Conservation (phyloP, 2,329 filamentous ascomycete genomes). For the Trematosphaeria pertusa region DNA sequence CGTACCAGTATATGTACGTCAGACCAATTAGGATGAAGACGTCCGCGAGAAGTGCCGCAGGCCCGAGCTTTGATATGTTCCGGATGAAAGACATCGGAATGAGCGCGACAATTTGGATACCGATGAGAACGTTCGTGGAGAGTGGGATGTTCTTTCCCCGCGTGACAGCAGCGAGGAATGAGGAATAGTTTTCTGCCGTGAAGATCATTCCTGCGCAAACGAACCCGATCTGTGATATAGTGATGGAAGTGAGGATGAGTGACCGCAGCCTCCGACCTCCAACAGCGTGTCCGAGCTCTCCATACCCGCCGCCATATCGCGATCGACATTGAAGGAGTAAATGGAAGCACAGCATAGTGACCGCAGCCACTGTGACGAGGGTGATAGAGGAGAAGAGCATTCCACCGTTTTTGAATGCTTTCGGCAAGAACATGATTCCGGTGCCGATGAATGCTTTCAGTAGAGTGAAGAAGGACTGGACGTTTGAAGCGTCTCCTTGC, state of each 20-base stretch:
- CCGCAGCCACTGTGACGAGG: slow-evolving; percentile 67
- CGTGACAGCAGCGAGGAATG: slow-evolving; percentile 70
- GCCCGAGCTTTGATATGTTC: slow-evolving; percentile 77
- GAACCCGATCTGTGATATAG: slow-evolving; percentile 78
- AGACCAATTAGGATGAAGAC: slow-evolving; percentile 75
- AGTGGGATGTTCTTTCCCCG: slow-evolving; percentile 56
- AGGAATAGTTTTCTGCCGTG: slow-evolving; percentile 74
- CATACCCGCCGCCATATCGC: slow-evolving; percentile 73
- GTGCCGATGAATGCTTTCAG: slow-evolving; percentile 82
- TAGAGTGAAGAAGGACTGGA: slow-evolving; percentile 79
- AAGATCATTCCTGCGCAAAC: slow-evolving; percentile 81
- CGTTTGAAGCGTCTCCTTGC: slow-evolving; percentile 69
- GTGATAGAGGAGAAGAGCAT: slow-evolving; percentile 76
- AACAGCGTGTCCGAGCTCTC: slow-evolving; percentile 73
- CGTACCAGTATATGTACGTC: slow-evolving; percentile 76
- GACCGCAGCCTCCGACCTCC: slow-evolving; percentile 68
- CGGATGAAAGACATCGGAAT: slow-evolving; percentile 73
- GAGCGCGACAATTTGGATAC: slow-evolving; percentile 68
- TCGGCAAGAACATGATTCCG: slow-evolving; percentile 82
- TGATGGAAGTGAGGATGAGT: slow-evolving; percentile 73
- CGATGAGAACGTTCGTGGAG: slow-evolving; percentile 67
- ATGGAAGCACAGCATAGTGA: slow-evolving; percentile 76
- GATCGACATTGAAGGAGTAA: slow-evolving; percentile 72
- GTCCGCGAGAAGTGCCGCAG: slow-evolving; percentile 72
- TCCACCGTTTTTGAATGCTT: slow-evolving; percentile 79